A percentile compares a stretch with the other conserved stretches of the same genome.
These are phyloP conservation scores for Chrysanthemum seticuspe DNA, from an alignment of 129 eudicot species.

Conservation along the genomic window DNA sequence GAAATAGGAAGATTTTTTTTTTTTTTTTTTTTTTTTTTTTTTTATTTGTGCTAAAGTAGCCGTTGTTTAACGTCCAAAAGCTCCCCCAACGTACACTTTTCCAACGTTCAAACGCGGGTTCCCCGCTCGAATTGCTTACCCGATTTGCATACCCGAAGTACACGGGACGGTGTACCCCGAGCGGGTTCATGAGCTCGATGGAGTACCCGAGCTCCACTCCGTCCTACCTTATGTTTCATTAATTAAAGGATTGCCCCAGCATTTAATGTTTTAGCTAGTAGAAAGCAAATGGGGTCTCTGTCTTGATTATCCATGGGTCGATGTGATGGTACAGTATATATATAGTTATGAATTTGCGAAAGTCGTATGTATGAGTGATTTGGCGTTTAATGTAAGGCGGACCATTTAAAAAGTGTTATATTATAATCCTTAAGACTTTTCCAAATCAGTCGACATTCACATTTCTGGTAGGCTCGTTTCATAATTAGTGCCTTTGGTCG, in stretches of 20 bases:
- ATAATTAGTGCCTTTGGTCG: constrained; percentile 10
- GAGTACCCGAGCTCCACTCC: no score
- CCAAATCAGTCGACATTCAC: not conserved
- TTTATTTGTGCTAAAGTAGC: no score
- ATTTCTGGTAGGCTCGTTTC: not conserved
- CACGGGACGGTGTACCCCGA: no score
- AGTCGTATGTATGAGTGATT: constrained; percentile 4
- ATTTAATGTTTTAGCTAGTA: not conserved
- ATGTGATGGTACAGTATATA: not conserved
- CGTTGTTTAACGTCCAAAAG: no score
- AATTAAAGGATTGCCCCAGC: not conserved
- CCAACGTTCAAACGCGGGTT: no score
- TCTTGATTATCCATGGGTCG: not conserved
- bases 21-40: no score
- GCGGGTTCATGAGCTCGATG: no score
- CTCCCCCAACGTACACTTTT: no score
- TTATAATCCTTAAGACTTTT: no score
- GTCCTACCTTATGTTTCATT: not conserved
- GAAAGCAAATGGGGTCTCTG: not conserved
- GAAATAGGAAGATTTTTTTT: no score
- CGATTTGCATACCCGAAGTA: no score
- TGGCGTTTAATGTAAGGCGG: not conserved
- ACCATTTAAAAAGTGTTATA: not conserved
- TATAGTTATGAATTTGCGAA: not conserved
- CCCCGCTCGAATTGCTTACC: no score